Base-by-base conservation (phyloP, 306 rosid species). In the Medicago lupulina region DNA sequence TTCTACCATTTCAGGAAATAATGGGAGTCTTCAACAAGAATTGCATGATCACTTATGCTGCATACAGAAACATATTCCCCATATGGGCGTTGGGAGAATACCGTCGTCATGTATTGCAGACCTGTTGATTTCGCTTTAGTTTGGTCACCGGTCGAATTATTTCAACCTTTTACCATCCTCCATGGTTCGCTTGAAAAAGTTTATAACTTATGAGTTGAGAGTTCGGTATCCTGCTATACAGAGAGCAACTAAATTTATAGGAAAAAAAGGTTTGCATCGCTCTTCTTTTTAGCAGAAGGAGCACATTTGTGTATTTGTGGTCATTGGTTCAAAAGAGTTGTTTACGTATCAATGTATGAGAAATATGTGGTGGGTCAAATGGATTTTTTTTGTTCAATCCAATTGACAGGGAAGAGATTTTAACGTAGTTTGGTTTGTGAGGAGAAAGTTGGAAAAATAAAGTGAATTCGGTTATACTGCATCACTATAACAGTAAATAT, bases 81-180 rank as follows among this genome's bases (percentile, higher is more conserved):
- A 87, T 92, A 21, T 92, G 97, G 97, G 97, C 97, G 0, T 80
- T 92, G 85, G 97, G 96, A 67, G 97, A 92, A 44, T 92, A 90
- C 76, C 84, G 73, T 41, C 17, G 59, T 17, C 87, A 67, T 71
- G 92, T 90, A 50, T 78, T 88, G 80, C 81, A 76, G 85, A 74
- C 67, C 31, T 43, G 62, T 17, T 80, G 83, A 53, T 73, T 64
- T 40, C 50, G 4, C 40, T 44, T 34, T 12, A 17, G 46, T 60
- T 3, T 11, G 61, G 46, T 14, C 17, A 58, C 21, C 14, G 9
- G 73, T 44, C 9, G 9, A 72, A 4, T 43, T 63, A 61, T 60
- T 71, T 83, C 17, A 21, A 49, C 25, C 18, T 17, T 16, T 10
- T 78, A 40, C 51, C 66, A 3, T 64, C 47, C 47, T 34, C 59